phyloP scores from a whole-genome alignment of 345 rosid genomes.

The Laguncularia racemosa region DNA sequence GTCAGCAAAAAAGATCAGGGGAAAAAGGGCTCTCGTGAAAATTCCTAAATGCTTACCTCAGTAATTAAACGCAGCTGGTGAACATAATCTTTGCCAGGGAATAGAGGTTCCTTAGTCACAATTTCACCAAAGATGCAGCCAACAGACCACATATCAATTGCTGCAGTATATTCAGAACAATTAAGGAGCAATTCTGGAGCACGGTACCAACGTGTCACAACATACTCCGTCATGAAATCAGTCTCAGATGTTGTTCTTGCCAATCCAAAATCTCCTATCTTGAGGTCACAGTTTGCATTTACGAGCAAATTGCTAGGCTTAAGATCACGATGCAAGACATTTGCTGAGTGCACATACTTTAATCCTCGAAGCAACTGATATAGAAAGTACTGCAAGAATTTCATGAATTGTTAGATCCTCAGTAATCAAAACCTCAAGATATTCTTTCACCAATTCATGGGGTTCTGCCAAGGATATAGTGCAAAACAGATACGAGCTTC shows the following conservation, averaged over 20 bases:
- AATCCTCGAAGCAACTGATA: constrained; percentile 73
- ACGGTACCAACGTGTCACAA: constrained; percentile 75
- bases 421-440: no score
- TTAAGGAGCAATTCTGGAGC: constrained; percentile 78
- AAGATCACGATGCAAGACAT: constrained; percentile 74
- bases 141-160: constrained; percentile 80
- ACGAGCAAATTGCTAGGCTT: constrained; percentile 76
- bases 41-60: constrained; percentile 34
- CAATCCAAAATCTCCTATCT: constrained; percentile 74
- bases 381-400: constrained; percentile 57
- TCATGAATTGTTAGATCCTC: no score
- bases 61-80: constrained; percentile 74
- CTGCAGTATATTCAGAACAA: constrained; percentile 78
- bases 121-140: constrained; percentile 81
- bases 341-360: constrained; percentile 68
- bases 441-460: no score
- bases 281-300: constrained; percentile 72
- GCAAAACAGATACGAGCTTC: no score
- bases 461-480: no score
- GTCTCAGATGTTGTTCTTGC: constrained; percentile 80
- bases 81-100: constrained; percentile 75
- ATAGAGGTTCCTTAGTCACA: constrained; percentile 54
- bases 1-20: background rate
- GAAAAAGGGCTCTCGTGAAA: background rate
- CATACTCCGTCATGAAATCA: constrained; percentile 84